Percentiles rank a stretch among this genome's conserved stretches.
phyloP scores from a whole-genome alignment of 2,329 filamentous ascomycete species.

The Metarhizium anisopliae region DNA sequence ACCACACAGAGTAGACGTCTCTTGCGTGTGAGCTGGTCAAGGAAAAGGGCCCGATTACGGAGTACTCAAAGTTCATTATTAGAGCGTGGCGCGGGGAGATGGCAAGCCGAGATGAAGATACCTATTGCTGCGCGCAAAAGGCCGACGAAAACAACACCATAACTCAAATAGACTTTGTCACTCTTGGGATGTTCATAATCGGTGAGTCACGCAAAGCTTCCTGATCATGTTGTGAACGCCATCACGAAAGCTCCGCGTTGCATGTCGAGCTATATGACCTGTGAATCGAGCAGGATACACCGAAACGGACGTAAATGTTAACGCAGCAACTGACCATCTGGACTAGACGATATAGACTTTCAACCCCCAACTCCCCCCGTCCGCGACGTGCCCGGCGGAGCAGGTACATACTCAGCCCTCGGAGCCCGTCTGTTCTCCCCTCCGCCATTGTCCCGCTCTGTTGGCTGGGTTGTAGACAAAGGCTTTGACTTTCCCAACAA shows the following conservation, averaged over 20 bases:
- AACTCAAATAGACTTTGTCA: conserved; percentile 50
- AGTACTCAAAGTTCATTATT: not conserved
- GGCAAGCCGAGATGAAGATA: not conserved
- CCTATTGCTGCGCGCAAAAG: not conserved
- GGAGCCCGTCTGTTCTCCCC: conserved; percentile 85
- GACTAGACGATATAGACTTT: conserved; percentile 83
- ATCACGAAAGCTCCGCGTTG: not conserved
- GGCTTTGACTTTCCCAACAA: conserved; percentile 75
- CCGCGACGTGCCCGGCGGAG: conserved; percentile 76
- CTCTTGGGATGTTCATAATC: conserved; percentile 66
- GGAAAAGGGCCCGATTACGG: not conserved
- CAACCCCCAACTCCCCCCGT: conserved; percentile 59
- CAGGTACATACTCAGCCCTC: conserved; percentile 76
- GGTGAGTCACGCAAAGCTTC: conserved; percentile 34
- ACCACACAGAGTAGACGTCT: not conserved
- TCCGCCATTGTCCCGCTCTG: conserved; percentile 49
- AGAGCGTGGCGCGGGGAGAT: not conserved
- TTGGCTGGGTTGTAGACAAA: conserved; percentile 88
- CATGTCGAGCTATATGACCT: not conserved
- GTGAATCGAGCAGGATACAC: not conserved
- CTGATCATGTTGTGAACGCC: not conserved
- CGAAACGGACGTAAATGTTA: not conserved
- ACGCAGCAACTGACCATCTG: not conserved
- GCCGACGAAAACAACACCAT: not conserved
- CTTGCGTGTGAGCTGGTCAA: not conserved